Base-by-base conservation (phyloP, 2,329 filamentous ascomycete species). In the Zasmidium angulare region DNA sequence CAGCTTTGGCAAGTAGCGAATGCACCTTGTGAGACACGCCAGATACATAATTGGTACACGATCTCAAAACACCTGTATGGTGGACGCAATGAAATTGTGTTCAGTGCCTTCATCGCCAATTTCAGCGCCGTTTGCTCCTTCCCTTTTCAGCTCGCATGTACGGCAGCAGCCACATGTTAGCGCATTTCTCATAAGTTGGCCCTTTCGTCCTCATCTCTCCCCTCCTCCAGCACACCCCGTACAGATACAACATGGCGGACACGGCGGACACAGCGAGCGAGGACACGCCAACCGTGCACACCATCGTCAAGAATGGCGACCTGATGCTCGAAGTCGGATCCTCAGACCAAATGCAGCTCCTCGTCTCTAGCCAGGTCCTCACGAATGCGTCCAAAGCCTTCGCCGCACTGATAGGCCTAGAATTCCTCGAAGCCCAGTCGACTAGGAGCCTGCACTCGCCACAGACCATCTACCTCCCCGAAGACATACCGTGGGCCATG, bases 401-500 rank as follows among this genome's bases (percentile, higher is more conserved):
- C 46, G 31, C 24, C 1, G 55, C 59, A 2, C 26, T 58, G 3
- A 22, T 61, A 7, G 51, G 50, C 1, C 50, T 29, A 9, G 31
- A 53, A 14, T 59, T 59, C 46, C 24, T 29, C 29, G 54, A 60
- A 23, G 58, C 53, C 11, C 54, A 57, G 23, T 17, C 11, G 3
- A n/a, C 20, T n/a, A n/a, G 3, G 40, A 50, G 6, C 46, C 22
- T 22, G 26, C 36, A 2, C 43, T 50, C 23, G 21, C 54, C 50
- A 19, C 50, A 29, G 9, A 43, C 23, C 1, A 20, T 60, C n/a
- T 10, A 19, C 14, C 24, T 60, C 2, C 21, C 17, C 2, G 58
- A 57, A 19, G 54, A 54, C 29, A 21, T 53, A 24, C 11, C 49
- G 10, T 19, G n/a, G 17, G 53, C 48, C n/a, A 29, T 57, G 7